phyloP scores from a whole-genome alignment of 169 alveolate species.

The Pseudocohnilembus persalinus region DNA sequence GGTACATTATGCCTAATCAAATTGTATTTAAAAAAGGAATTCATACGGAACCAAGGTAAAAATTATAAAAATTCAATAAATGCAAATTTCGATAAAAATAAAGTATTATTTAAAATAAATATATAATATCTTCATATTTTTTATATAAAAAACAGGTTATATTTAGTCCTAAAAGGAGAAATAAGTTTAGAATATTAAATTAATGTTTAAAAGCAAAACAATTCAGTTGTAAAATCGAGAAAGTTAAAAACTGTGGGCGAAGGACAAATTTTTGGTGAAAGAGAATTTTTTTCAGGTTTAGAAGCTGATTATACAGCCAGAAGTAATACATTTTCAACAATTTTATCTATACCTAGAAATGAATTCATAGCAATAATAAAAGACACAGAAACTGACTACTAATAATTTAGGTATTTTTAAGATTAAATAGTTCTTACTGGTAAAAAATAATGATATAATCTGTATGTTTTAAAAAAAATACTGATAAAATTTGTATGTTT shows the following conservation, averaged over 20 bases:
- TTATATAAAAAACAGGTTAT: background rate
- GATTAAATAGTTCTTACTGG: no score
- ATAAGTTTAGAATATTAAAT: background rate
- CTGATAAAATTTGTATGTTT: no score
- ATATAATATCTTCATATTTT: no score
- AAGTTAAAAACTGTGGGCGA: background rate
- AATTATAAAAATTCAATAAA: no score
- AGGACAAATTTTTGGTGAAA: background rate
- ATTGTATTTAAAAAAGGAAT: background rate
- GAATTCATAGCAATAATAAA: background rate
- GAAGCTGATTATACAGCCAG: background rate
- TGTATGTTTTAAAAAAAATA: no score
- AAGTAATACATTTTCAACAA: background rate
- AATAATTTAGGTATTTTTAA: no score
- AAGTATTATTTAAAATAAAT: no score
- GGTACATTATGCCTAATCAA: background rate
- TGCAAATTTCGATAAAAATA: no score
- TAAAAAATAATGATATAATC: no score
- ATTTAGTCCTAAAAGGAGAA: background rate
- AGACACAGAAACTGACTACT: background rate
- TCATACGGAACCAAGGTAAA: background rate
- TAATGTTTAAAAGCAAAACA: no score
- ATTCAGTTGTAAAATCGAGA: no score
- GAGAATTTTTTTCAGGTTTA: background rate
- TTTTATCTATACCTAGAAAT: background rate